These are phyloP conservation scores for Fusarium marasasianum DNA, from an alignment of 2,329 filamentous ascomycete genomes.

Conservation along the genomic window DNA sequence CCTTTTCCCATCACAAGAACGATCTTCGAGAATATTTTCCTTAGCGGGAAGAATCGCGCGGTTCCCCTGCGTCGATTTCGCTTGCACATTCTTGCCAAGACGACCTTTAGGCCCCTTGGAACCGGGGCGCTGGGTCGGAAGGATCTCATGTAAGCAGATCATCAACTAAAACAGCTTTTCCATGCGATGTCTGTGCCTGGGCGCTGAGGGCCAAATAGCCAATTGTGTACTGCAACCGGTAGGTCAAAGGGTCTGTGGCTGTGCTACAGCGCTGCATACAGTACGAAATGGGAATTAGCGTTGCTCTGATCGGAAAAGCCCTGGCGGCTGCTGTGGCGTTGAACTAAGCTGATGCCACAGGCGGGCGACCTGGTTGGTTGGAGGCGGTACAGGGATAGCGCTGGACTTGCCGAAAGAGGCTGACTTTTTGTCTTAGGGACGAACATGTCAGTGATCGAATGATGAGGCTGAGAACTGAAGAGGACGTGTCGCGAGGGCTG, in stretches of 20 bases:
- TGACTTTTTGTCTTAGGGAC: too few species aligned
- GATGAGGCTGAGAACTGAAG: background rate
- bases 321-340: background rate
- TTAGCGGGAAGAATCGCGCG: background rate
- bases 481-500: background rate
- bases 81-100: background rate
- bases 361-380: background rate
- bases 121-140: background rate
- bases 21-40: background rate
- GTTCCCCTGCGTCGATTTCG: background rate
- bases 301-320: background rate
- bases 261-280: background rate
- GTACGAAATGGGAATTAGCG: background rate
- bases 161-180: background rate
- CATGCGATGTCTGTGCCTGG: background rate
- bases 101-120: background rate
- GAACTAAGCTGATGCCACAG: background rate
- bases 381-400: background rate
- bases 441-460: background rate
- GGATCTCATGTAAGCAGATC: background rate
- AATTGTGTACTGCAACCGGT: background rate
- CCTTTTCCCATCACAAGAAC: background rate
- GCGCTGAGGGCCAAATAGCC: background rate
- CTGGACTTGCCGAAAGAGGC: background rate
- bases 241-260: background rate